Evolutionary conservation across 768 basidiomycete species (phyloP).

Genomic region (Naganishia antarctica): DNA sequence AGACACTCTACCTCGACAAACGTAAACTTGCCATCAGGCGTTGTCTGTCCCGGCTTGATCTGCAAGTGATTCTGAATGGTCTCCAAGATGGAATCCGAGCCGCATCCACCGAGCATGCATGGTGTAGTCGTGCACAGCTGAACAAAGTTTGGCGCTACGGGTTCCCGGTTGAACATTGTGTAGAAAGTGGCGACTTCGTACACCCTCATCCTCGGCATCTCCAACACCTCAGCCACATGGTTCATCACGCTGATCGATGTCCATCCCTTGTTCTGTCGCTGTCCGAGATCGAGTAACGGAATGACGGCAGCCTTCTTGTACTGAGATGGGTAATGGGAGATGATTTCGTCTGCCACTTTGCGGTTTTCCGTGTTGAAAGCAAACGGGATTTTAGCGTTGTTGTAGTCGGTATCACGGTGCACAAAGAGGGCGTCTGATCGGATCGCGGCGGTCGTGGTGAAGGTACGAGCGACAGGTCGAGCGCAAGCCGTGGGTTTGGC

Average conservation of each 20-base stretch:
- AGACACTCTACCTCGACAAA: conserved; percentile 98
- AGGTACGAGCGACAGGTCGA: conserved; percentile 7
- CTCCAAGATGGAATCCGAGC: conserved; percentile 51
- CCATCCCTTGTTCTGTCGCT: conserved; percentile 97
- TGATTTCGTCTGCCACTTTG: conserved; percentile 81
- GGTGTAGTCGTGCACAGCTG: conserved; percentile 99
- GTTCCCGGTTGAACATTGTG: conserved; percentile 99
- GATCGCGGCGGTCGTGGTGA: conserved; percentile 7
- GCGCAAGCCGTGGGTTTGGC: not conserved
- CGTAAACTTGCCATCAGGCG: conserved; percentile 92
- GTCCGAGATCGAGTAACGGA: conserved; percentile 89
- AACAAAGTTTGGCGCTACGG: conserved; percentile 86
- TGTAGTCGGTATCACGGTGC: conserved; percentile 88
- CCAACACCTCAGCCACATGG: conserved; percentile 85
- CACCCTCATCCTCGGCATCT: conserved; percentile 95
- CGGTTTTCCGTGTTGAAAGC: conserved; percentile 74
- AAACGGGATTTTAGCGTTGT: conserved; percentile 94
- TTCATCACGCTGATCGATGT: conserved; percentile 99
- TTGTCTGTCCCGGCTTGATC: conserved; percentile 84
- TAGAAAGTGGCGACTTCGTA: conserved; percentile 99
- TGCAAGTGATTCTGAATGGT: conserved; percentile 76
- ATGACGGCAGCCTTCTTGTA: conserved; percentile 99
- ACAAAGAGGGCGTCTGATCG: conserved; percentile 19
- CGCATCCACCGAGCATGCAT: conserved; percentile 75
- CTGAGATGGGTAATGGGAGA: conserved; percentile 87